phyloP scores from a whole-genome alignment of 2,329 filamentous ascomycete species.

The Trichoderma sp. region DNA sequence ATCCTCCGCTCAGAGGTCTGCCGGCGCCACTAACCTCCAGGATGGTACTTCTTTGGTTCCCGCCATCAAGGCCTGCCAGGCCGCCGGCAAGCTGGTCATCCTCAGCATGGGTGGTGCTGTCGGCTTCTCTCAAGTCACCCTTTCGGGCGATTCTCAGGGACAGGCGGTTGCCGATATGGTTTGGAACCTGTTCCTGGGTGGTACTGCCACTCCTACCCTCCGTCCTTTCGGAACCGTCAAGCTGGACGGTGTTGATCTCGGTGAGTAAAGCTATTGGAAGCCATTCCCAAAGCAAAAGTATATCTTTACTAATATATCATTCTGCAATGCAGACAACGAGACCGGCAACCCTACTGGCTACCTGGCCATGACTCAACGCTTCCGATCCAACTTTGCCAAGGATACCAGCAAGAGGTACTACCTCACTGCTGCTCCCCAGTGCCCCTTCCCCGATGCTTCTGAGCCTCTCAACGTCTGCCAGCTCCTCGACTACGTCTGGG shows the following conservation, averaged over 20 bases:
- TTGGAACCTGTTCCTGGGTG: slow-evolving; percentile 66
- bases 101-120: slow-evolving; percentile 69
- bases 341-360: slow-evolving; percentile 62
- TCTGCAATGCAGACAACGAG: slow-evolving; percentile 44
- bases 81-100: slow-evolving; percentile 66
- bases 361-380: slow-evolving; percentile 60
- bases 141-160: slow-evolving; percentile 48
- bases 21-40: slow-evolving; percentile 30
- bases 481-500: slow-evolving; percentile 54
- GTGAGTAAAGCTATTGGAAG: slow-evolving; percentile 11
- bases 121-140: slow-evolving; percentile 66
- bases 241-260: slow-evolving; percentile 73
- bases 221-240: slow-evolving; percentile 67
- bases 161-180: slow-evolving; percentile 58
- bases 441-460: slow-evolving; percentile 60
- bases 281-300: not conserved
- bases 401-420: slow-evolving; percentile 27
- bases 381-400: slow-evolving; percentile 51
- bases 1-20: slow-evolving; percentile 26
- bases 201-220: slow-evolving; percentile 44
- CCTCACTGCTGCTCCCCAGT: slow-evolving; percentile 38
- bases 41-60: slow-evolving; percentile 28
- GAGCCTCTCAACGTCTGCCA: slow-evolving; percentile 38
- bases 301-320: not conserved
- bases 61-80: slow-evolving; percentile 58